Evolutionary conservation across 2,329 filamentous ascomycete species (phyloP).

Genomic region (Ophiostoma sp.): DNA sequence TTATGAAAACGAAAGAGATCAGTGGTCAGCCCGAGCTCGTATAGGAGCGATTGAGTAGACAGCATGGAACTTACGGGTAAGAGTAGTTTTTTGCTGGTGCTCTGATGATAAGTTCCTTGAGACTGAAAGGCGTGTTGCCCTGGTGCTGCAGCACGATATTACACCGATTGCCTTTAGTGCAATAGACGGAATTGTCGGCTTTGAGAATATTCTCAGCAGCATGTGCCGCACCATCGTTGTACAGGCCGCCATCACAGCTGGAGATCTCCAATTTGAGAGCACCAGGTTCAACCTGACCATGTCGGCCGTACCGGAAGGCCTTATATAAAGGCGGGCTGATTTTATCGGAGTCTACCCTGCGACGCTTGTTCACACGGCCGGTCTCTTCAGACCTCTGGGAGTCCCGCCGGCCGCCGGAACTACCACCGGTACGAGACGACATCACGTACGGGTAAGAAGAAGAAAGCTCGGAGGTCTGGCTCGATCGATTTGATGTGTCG

Average conservation of each 20-base stretch:
- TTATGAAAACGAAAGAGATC: too few species aligned
- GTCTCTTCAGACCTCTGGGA: slow-evolving; percentile 21
- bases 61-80: slow-evolving; percentile 62
- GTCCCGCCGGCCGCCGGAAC: slow-evolving; percentile 20
- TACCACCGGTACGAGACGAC: slow-evolving; percentile 11
- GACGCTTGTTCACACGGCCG: slow-evolving; percentile 56
- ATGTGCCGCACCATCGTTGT: slow-evolving; percentile 55
- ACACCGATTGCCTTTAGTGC: slow-evolving; percentile 79
- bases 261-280: slow-evolving; percentile 78
- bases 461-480: neutral
- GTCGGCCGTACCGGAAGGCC: slow-evolving; percentile 74
- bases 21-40: too few species aligned
- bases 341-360: slow-evolving; percentile 62
- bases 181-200: slow-evolving; percentile 80
- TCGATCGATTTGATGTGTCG: too few species aligned
- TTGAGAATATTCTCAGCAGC: slow-evolving; percentile 75
- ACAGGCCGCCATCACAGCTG: slow-evolving; percentile 79
- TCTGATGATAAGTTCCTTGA: slow-evolving; percentile 83
- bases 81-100: slow-evolving; percentile 77
- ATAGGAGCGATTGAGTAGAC: neutral
- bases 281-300: slow-evolving; percentile 80
- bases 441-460: slow-evolving; percentile 8
- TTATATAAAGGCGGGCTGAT: slow-evolving; percentile 41
- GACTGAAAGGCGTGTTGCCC: slow-evolving; percentile 70
- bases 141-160: slow-evolving; percentile 81